Evolutionary conservation across 1,139 yeast genomes (phyloP).

Genomic region (Tardiomyces digboiensis): DNA sequence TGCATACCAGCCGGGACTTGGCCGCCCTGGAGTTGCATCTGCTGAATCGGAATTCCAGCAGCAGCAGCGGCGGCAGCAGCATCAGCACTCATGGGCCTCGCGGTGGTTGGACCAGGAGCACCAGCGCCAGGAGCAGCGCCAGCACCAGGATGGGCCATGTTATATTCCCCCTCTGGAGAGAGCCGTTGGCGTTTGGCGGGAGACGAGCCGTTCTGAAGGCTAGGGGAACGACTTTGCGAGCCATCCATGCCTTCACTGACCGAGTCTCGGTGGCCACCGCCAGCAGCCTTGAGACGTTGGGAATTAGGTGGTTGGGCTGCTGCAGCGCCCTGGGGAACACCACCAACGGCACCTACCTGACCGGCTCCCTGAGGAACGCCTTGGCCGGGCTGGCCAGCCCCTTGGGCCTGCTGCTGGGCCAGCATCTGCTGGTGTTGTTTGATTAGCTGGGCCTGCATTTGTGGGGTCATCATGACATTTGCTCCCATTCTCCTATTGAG

Average conservation of each 20-base stretch:
- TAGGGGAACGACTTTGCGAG: not conserved
- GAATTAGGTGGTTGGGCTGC: slow-evolving; percentile 2
- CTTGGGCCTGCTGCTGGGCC: slow-evolving; percentile 11
- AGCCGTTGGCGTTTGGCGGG: slow-evolving; percentile 29
- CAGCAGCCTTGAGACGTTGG: not conserved
- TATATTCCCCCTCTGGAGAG: slow-evolving; percentile 30
- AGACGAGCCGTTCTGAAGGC: slow-evolving; percentile 11
- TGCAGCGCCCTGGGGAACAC: slow-evolving; percentile 6
- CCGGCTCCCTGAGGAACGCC: slow-evolving; percentile 12
- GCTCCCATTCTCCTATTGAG: slow-evolving; percentile 9
- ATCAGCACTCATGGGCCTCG: too few relatives aligned
- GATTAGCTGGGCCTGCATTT: slow-evolving; percentile 12
- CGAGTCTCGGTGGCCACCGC: not conserved
- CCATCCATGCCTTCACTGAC: not conserved
- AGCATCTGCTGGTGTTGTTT: slow-evolving; percentile 9
- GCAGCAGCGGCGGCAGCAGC: too few relatives aligned
- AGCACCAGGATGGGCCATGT: too few relatives aligned
- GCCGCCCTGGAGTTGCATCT: not conserved
- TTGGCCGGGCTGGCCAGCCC: slow-evolving; percentile 9
- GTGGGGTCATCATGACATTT: slow-evolving; percentile 13
- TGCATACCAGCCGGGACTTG: not conserved
- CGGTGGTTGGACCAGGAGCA: too few relatives aligned
- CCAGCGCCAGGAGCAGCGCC: too few relatives aligned
- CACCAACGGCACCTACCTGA: slow-evolving; percentile 9
- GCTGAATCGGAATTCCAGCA: too few relatives aligned